Base-by-base conservation (phyloP, 1,284 basidiomycete species). In the Trichosporon inkin region DNA sequence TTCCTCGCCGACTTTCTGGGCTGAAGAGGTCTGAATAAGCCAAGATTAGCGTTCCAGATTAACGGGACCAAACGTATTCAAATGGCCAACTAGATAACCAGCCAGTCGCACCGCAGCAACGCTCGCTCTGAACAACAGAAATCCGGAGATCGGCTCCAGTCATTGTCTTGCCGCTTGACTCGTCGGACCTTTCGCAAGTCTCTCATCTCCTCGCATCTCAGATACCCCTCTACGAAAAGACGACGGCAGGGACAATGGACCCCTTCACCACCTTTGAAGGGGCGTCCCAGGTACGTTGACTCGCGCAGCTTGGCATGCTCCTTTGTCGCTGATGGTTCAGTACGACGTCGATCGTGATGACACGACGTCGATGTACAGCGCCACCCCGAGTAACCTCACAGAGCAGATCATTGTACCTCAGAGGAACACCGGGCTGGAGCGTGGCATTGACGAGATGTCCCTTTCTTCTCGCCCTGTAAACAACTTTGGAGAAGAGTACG, bases 221-320 rank as follows among this genome's bases (percentile, higher is more conserved):
- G 44, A 52, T 56, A 52, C 54, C 55, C 40, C 17, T 44, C 40
- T 34, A 20, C 32, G 35, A 16, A 32, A 49, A 22, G 44, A 49
- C 22, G 44, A 49, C 13, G 44, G 28, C 44, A 49, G 44, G 44
- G 44, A 49, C 41, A 39, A 90, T 91, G 89, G 89, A 91, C 73
- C 84, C 86, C 10, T 92, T 92, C 72, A 88, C 90, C 71, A 90
- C 90, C 72, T 92, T 91, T 71, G 90, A 92, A 74, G 77, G 77
- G 51, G 77, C 73, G 40, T 78, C 76, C 1, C 76, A 78, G 67
- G 76, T 77, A 55, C 53, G 71, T 64, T 36, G 17, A 24, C 8
- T 14, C 17, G n/a, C 16, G 8, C 16, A 20, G 17, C 51, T 14
- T 10, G 3, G 7, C 7, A 2, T 56, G 10, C 57, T 44, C 36